Evolutionary conservation across 2,329 filamentous ascomycete species (phyloP).

Genomic region (Fusarium sp.): DNA sequence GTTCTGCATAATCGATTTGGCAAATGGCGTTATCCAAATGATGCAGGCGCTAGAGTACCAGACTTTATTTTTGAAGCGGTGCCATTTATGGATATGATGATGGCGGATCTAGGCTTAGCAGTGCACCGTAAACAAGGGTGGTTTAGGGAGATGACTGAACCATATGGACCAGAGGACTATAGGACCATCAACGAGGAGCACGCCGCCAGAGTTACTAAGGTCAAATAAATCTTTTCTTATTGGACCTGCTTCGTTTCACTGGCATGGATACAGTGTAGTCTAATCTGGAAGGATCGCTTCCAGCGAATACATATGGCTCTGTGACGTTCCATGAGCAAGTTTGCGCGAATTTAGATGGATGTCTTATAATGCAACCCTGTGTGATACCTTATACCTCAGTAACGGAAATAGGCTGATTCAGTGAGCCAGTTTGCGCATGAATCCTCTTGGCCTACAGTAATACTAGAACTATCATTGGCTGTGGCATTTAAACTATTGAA

Average conservation of each 20-base stretch:
- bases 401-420: not conserved
- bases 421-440: not conserved
- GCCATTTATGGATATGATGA: slow-evolving; percentile 10
- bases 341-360: not conserved
- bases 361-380: not conserved
- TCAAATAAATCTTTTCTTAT: rapidly evolving
- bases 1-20: not conserved
- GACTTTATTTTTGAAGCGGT: slow-evolving; percentile 9
- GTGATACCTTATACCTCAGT: not conserved
- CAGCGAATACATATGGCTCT: no score
- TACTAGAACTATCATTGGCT: rapidly evolving
- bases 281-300: no score
- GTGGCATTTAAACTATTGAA: not conserved
- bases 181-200: not conserved
- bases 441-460: not conserved
- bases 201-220: not conserved
- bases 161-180: slow-evolving; percentile 1
- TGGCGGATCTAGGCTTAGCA: not conserved
- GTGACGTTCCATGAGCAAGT: not conserved
- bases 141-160: slow-evolving; percentile 1
- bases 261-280: no score
- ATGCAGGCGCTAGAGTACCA: not conserved
- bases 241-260: rapidly evolving
- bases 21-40: slow-evolving; percentile 12
- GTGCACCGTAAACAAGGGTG: slow-evolving; percentile 1